Percentiles rank a stretch among this genome's conserved stretches.
Conservation (phyloP, 768 basidiomycete genomes). For the Pulveroboletus sp. region DNA sequence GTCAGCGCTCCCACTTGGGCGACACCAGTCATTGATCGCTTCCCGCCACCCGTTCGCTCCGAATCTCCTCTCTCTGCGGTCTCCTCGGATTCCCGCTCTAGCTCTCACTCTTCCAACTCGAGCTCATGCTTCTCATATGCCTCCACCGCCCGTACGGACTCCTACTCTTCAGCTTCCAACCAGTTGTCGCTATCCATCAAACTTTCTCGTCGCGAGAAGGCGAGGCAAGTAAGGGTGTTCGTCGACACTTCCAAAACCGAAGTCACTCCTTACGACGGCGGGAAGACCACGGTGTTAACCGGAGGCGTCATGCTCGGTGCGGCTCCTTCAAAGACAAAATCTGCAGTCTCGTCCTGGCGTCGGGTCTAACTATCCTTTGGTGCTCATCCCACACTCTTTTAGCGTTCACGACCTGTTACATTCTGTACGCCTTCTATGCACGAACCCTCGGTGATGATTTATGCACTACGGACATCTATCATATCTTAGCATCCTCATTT, state of each 20-base stretch:
- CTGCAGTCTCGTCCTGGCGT: constrained; percentile 50
- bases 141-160: constrained; percentile 52
- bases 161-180: constrained; percentile 38
- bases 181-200: constrained; percentile 44
- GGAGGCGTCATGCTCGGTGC: constrained; percentile 85
- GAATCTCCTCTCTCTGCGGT: constrained; percentile 56
- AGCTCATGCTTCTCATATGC: constrained; percentile 70
- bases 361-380: constrained; percentile 36
- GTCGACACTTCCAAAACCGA: constrained; percentile 72
- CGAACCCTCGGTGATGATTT: constrained; percentile 26
- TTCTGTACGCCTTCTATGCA: constrained; percentile 24
- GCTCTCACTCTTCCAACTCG: constrained; percentile 66
- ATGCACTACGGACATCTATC: constrained; percentile 24
- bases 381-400: constrained; percentile 23
- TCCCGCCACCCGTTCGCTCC: constrained; percentile 50
- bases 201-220: constrained; percentile 65
- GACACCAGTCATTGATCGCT: constrained; percentile 59
- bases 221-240: constrained; percentile 66
- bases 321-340: constrained; percentile 34
- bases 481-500: constrained; percentile 32
- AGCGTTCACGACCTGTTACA: constrained; percentile 17
- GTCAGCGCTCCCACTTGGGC: constrained; percentile 65
- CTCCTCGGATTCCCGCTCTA: constrained; percentile 50
- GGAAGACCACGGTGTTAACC: constrained; percentile 83
- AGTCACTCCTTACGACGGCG: constrained; percentile 82